Conservation (phyloP, 2,329 filamentous ascomycete genomes). For the Talaromyces rugulosus region DNA sequence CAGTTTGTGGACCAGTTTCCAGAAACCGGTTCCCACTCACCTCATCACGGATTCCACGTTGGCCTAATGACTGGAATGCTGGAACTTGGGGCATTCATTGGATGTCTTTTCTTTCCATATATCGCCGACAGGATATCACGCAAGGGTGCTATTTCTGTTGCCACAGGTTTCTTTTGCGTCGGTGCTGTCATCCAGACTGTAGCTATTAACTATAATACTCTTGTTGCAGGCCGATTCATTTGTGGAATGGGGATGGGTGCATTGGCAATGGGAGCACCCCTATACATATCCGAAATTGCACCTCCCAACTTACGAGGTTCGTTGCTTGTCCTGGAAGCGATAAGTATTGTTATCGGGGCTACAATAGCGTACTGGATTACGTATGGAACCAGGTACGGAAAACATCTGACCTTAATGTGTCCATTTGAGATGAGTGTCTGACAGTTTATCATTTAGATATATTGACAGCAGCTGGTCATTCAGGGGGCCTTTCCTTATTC, state of each 20-base stretch:
- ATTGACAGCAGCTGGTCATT: constrained; percentile 46
- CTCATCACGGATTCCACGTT: background rate
- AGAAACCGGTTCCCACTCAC: background rate
- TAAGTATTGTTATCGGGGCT: constrained; percentile 49
- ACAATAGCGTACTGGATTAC: constrained; percentile 52
- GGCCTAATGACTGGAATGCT: background rate
- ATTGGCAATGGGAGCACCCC: constrained; percentile 24
- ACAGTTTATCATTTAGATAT: constrained; percentile 24
- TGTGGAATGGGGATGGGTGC: background rate
- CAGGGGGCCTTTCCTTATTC: constrained; percentile 46
- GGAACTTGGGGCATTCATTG: background rate
- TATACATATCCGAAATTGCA: constrained; percentile 50
- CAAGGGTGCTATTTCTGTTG: background rate
- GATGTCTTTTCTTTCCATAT: background rate
- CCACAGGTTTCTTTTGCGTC: background rate
- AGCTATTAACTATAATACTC: background rate
- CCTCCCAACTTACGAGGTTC: constrained; percentile 56
- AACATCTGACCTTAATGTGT: too few relatives aligned
- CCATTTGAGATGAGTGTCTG: too few relatives aligned
- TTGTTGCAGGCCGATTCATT: background rate
- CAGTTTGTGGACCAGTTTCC: constrained; percentile 37
- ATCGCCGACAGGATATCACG: background rate
- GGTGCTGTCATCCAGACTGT: background rate
- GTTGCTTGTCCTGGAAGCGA: constrained; percentile 57
- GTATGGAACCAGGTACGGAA: constrained; percentile 32